A percentile compares a stretch with the other conserved stretches of the same genome.
Evolutionary conservation across 345 rosid species (phyloP).

Genomic region (Rhodamnia rubescens): DNA sequence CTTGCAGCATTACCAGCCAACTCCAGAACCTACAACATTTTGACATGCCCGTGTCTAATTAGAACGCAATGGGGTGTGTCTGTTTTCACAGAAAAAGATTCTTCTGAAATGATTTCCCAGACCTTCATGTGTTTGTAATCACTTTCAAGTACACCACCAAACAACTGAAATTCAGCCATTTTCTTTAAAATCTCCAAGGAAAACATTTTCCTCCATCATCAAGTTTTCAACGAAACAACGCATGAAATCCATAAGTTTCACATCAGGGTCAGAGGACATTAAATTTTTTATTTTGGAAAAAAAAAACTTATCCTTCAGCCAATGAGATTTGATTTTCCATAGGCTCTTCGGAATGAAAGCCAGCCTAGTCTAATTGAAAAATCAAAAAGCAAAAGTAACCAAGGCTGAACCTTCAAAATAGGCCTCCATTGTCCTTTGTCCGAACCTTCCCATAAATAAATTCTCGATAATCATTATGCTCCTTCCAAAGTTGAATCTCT

Average conservation of each 20-base stretch:
- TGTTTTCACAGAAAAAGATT: background rate
- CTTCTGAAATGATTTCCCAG: background rate
- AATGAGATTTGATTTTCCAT: background rate
- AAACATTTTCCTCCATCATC: background rate
- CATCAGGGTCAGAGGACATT: background rate
- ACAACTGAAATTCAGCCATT: background rate
- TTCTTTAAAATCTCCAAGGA: background rate
- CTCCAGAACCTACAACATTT: slow-evolving; percentile 38
- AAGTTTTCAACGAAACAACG: background rate
- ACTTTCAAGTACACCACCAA: background rate
- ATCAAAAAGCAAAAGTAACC: background rate
- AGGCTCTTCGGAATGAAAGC: background rate
- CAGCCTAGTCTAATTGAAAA: background rate
- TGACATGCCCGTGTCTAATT: background rate
- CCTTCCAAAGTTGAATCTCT: background rate
- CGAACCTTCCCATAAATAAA: background rate
- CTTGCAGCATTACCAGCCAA: slow-evolving; percentile 69
- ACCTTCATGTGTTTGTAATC: background rate
- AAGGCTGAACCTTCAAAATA: background rate
- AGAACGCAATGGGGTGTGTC: background rate
- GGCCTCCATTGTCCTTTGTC: background rate
- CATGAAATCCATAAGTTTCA: background rate
- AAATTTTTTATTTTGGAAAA: background rate
- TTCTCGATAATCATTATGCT: background rate
- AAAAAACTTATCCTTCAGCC: background rate